Evolutionary conservation across 1,139 yeast genomes (phyloP).

Genomic region (Diutina siamensis): DNA sequence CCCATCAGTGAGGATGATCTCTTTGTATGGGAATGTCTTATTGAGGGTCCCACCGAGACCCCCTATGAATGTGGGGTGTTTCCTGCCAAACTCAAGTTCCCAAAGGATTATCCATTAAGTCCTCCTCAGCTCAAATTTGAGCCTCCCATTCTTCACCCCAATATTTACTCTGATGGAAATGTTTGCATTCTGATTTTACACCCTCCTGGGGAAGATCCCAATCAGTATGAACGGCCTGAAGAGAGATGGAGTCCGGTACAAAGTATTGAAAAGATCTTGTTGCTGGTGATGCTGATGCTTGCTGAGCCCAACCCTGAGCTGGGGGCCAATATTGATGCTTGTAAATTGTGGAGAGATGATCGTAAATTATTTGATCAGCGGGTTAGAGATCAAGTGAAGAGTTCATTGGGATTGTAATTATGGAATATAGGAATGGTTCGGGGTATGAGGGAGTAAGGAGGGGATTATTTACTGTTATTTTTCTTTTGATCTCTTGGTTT

Average conservation of each 20-base stretch:
- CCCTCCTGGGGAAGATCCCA: constrained; percentile 95
- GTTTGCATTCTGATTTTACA: constrained; percentile 93
- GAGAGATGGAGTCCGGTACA: constrained; percentile 98
- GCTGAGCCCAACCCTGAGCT: constrained; percentile 96
- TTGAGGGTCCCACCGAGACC: constrained; percentile 90
- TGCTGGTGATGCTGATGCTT: constrained; percentile 90
- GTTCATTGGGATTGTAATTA: constrained; percentile 49
- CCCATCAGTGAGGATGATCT: constrained; percentile 75
- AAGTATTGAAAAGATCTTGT: constrained; percentile 84
- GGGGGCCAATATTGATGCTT: constrained; percentile 95
- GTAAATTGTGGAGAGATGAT: constrained; percentile 87
- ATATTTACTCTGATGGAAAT: constrained; percentile 85
- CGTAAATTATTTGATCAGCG: constrained; percentile 52
- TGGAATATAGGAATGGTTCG: too few relatives aligned
- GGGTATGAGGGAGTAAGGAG: too few relatives aligned
- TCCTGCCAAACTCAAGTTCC: constrained; percentile 74
- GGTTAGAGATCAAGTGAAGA: constrained; percentile 54
- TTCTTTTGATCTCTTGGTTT: too few relatives aligned
- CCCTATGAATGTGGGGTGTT: constrained; percentile 92
- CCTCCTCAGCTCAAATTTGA: constrained; percentile 82
- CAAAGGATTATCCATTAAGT: constrained; percentile 80
- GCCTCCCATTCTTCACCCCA: constrained; percentile 85
- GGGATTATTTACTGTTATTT: too few relatives aligned
- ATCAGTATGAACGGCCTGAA: constrained; percentile 87
- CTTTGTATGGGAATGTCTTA: constrained; percentile 81